Evolutionary conservation across 2,329 filamentous ascomycete species (phyloP), one percentile per base, ranked within the genome.

Genomic region (Coniochaeta ligniaria): DNA sequence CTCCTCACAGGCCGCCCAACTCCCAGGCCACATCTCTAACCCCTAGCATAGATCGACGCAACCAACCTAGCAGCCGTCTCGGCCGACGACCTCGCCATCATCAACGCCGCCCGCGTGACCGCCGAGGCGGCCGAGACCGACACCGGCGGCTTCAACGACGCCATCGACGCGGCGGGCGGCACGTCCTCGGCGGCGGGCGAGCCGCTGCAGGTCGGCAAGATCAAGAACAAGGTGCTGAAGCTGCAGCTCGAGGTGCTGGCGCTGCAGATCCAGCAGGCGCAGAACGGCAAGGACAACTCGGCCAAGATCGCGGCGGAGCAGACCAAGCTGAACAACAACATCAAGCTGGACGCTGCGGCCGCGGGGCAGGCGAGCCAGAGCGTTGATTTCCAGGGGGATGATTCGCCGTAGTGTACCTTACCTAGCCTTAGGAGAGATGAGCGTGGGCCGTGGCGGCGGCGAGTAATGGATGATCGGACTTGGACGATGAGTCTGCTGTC

Each of bases 181-280:
- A 73, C 71, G 22, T 54, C 60, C 16, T 68, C 73, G 14, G 71
- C 74, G 2, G 76, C 74, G 0, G 77, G 68, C 45, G 61, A 73
- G 43, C 78, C 80, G 12, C 74, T 84, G 17, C 73, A 81, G 72
- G 75, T 75, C 58, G 82, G 82, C 66, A 84, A 84, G 74, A 84
- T 78, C 67, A 83, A 84, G 77, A 85, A 84, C 74, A 84, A 84
- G 75, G 80, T 85, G 26, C 71, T 84, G 59, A 85, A 85, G 74
- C 72, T 85, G 57, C 75, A 79, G 71, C 77, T 83, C 17, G 77
- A 83, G 66, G 76, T 81, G 2, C 67, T 83, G 60, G 73, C 74
- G 54, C 74, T 84, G 45, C 72, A 81, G 71, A 80, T 83, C 59
- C 71, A 83, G 68, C 72, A 76, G 62, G 82, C 82, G 0, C 77